Percentiles rank a stretch among this genome's conserved stretches.
Conservation (phyloP, 2,329 filamentous ascomycete species). For the Penicillium polonicum region DNA sequence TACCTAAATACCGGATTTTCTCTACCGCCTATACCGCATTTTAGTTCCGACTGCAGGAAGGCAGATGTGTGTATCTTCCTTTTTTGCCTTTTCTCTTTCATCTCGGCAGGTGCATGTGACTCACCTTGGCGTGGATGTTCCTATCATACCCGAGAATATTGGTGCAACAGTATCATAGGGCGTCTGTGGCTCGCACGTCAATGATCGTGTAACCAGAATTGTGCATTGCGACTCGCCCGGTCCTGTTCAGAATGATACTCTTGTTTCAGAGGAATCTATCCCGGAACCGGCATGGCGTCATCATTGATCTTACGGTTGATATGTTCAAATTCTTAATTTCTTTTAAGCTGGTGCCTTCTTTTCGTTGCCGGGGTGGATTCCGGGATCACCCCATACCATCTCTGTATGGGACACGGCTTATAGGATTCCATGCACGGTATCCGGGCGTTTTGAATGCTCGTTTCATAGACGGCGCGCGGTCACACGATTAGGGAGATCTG, state of each 20-base stretch:
- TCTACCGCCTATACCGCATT: neutral
- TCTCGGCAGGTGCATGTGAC: constrained; percentile 1
- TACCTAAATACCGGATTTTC: neutral
- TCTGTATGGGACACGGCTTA: neutral
- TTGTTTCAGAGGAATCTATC: constrained; percentile 7
- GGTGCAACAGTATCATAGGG: constrained; percentile 15
- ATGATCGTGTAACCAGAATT: constrained; percentile 15
- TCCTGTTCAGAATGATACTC: constrained; percentile 13
- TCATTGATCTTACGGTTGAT: neutral
- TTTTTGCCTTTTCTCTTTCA: neutral
- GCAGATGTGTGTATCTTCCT: neutral
- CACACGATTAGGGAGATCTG: neutral
- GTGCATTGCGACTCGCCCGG: constrained; percentile 4
- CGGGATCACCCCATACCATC: neutral
- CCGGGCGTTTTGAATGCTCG: neutral
- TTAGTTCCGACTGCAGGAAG: constrained; percentile 6
- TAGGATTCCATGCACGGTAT: no score
- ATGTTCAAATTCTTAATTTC: neutral
- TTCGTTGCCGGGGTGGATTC: neutral
- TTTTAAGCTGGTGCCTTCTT: neutral
- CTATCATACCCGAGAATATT: constrained; percentile 3
- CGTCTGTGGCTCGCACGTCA: constrained; percentile 8
- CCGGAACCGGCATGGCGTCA: neutral
- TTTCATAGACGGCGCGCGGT: neutral
- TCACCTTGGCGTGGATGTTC: constrained; percentile 1